A percentile compares a stretch with the other conserved stretches of the same genome.
Conservation (phyloP, 495 filamentous ascomycete genomes). For the Poronia punctata region DNA sequence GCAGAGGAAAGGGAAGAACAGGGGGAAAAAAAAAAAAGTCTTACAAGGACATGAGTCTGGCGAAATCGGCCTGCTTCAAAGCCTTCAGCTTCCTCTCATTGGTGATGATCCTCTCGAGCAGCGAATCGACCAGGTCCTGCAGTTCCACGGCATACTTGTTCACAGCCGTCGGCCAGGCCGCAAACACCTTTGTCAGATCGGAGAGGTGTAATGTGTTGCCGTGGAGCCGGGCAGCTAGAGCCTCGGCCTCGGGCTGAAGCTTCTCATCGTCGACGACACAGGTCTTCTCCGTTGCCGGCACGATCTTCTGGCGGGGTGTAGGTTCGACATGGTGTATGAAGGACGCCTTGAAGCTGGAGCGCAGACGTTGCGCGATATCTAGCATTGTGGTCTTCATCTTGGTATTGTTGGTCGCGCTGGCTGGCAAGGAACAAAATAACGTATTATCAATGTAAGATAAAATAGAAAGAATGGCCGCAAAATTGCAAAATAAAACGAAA, state of each 20-base stretch:
- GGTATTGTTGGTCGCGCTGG: constrained; percentile 1
- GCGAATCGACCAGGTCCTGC: constrained; percentile 10
- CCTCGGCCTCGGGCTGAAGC: constrained; percentile 12
- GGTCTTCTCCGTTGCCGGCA: neutral
- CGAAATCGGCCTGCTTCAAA: constrained; percentile 21
- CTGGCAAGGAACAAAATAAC: neutral
- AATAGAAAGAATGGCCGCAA: no score
- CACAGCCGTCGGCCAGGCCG: constrained; percentile 16
- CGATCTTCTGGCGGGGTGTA: neutral
- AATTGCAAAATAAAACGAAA: no score
- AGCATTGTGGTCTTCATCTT: constrained; percentile 13
- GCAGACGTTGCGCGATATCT: constrained; percentile 11
- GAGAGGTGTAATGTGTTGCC: constrained; percentile 19
- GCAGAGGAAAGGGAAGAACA: neutral
- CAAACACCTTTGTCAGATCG: constrained; percentile 20
- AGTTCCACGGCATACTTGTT: constrained; percentile 17
- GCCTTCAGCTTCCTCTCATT: constrained; percentile 23
- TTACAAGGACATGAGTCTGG: constrained; percentile 23
- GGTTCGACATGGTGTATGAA: constrained; percentile 10
- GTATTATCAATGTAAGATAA: no score
- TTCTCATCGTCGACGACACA: constrained; percentile 4
- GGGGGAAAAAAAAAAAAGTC: neutral
- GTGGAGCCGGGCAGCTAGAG: constrained; percentile 16
- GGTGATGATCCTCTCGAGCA: constrained; percentile 19
- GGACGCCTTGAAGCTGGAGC: constrained; percentile 7